phyloP scores from a whole-genome alignment of 306 rosid species.

The Benincasa hispida region DNA sequence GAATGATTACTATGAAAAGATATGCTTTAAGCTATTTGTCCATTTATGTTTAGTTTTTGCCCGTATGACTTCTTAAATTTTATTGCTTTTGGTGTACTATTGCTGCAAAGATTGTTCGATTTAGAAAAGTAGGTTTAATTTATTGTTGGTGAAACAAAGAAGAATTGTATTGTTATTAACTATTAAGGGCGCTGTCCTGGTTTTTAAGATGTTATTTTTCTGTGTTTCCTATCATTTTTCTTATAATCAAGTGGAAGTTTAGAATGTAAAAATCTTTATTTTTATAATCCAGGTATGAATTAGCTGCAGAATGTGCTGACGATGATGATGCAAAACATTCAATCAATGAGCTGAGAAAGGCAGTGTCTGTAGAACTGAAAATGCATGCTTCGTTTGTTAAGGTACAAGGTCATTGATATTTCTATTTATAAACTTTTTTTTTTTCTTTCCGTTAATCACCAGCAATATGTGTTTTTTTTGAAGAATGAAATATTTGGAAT shows the following conservation, averaged over 20 bases:
- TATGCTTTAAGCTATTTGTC: conserved; percentile 64
- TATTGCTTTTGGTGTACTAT: neutral
- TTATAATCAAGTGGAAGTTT: neutral
- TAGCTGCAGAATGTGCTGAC: conserved; percentile 84
- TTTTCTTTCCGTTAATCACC: neutral
- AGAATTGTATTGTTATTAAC: neutral
- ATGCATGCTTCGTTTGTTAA: conserved; percentile 62
- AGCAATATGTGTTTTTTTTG: neutral
- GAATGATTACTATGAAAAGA: conserved; percentile 38
- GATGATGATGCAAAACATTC: conserved; percentile 79
- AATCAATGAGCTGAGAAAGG: conserved; percentile 30
- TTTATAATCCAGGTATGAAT: conserved; percentile 30
- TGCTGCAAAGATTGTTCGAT: neutral
- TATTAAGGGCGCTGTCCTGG: neutral
- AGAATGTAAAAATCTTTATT: neutral
- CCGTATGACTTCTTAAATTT: neutral
- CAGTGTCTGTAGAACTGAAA: conserved; percentile 34
- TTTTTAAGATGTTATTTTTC: neutral
- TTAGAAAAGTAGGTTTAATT: neutral
- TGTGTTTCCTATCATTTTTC: neutral
- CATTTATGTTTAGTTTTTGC: conserved; percentile 19
- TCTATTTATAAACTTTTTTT: neutral
- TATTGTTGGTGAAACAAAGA: neutral
- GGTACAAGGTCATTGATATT: conserved; percentile 26
- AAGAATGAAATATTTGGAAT: neutral